Conservation (phyloP, 108 stramenopile species). For the Epipyxis sp. region DNA sequence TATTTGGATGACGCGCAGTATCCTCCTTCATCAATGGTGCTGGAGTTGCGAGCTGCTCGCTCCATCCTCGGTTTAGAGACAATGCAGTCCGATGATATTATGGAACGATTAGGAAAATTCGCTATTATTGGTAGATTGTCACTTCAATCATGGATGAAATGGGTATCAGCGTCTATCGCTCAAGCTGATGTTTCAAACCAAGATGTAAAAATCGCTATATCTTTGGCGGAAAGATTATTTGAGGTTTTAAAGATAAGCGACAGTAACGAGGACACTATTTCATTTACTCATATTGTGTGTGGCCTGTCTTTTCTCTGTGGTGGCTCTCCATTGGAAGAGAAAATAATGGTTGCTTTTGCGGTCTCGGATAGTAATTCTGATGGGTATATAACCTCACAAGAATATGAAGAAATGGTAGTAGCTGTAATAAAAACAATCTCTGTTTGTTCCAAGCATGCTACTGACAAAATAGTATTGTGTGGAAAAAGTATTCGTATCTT, state of each 20-base stretch:
- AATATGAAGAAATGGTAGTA: background rate
- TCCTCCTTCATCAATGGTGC: slow-evolving; percentile 13
- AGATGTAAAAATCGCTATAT: background rate
- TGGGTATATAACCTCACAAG: background rate
- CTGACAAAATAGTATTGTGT: background rate
- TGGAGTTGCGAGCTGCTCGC: background rate
- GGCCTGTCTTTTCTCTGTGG: slow-evolving; percentile 4
- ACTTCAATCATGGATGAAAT: background rate
- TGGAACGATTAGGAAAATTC: background rate
- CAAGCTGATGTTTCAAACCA: background rate
- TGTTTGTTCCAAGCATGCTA: background rate
- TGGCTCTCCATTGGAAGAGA: background rate
- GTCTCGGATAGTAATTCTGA: background rate
- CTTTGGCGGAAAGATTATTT: background rate
- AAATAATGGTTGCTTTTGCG: background rate
- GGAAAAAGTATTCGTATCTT: background rate
- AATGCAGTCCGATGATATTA: background rate
- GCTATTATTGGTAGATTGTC: background rate
- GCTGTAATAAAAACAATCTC: background rate
- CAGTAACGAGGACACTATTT: background rate
- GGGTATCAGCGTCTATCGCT: background rate
- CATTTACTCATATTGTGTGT: background rate
- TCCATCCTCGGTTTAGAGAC: background rate
- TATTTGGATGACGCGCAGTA: background rate
- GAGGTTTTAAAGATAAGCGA: too few species aligned